Conservation (phyloP, 2,329 filamentous ascomycete species). For the Chalara sp. region DNA sequence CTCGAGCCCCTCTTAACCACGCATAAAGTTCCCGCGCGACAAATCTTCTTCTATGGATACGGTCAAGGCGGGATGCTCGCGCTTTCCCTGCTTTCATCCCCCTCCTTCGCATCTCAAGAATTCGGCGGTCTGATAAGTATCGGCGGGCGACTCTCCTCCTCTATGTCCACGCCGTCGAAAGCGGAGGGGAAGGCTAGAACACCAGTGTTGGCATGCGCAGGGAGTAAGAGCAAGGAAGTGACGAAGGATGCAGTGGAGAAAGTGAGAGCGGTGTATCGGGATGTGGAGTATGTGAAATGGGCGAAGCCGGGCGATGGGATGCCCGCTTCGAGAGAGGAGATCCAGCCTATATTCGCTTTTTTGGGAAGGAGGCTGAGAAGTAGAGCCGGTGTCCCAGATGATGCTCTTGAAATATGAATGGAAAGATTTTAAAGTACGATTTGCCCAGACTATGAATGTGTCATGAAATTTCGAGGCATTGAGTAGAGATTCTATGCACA, state of each 20-base stretch:
- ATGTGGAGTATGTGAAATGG: constrained; percentile 64
- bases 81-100: constrained; percentile 34
- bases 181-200: constrained; percentile 49
- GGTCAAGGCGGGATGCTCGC: constrained; percentile 49
- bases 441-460: too few species aligned
- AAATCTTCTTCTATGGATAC: constrained; percentile 48
- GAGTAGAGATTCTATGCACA: too few species aligned
- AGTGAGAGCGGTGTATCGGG: constrained; percentile 58
- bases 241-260: constrained; percentile 57
- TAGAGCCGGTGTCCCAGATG: constrained; percentile 43
- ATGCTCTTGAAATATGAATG: constrained; percentile 39
- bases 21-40: constrained; percentile 41
- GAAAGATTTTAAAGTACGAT: too few species aligned
- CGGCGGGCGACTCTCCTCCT: constrained; percentile 48
- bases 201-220: constrained; percentile 55
- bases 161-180: constrained; percentile 22
- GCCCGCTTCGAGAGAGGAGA: constrained; percentile 79
- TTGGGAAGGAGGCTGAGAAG: constrained; percentile 59
- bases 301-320: constrained; percentile 67
- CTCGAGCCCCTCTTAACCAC: constrained; percentile 38
- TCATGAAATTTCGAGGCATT: too few species aligned
- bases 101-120: neutral
- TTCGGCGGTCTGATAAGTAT: constrained; percentile 51
- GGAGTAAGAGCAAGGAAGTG: constrained; percentile 44
- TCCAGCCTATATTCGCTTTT: constrained; percentile 84